Evolutionary conservation across 2,329 filamentous ascomycete species (phyloP), one percentile per base, ranked within the genome.

Genomic region (Aureobasidium sp.): DNA sequence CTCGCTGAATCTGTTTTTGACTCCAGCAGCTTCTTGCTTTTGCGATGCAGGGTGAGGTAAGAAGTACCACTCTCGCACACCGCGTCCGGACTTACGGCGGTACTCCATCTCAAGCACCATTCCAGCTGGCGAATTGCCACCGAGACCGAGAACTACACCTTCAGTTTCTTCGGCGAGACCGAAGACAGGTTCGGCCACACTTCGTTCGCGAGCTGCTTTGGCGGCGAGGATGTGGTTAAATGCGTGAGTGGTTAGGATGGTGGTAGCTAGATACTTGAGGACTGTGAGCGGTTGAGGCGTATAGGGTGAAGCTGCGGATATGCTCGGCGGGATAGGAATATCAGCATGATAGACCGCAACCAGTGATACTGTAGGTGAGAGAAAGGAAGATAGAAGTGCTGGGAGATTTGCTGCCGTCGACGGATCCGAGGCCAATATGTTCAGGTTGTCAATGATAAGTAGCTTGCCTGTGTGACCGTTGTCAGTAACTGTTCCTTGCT

Each of bases 21-120:
- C 17, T 25, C n/a, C 44, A 15, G 12, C 34, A 14, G 61, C 56
- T 55, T 42, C 67, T 47, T 67, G 68, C 17, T 52, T 22, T 5
- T 61, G 14, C 27, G 41, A 42, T 12, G 22, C 36, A 12, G 44
- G 37, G 9, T 66, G 62, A 1, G 82, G 80, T 22, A 88, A 68
- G 65, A 84, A 81, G 69, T 83, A 88, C 75, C 79, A 82, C 74
- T 97, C 93, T 9, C 82, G 76, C 17, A 96, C 87, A 0, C 87
- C 85, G 5, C 91, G 81, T 0, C 93, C 92, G 68, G 88, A 93
- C 68, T 91, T 88, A 61, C 93, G 81, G 12, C 94, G 82, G 68
- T 96, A 84, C 74, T 99, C 93, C 83, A 96, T 88, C 69, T 90
- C 86, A 7, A 97, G 73, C 0, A 96, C 89, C 0, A 93, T 72